A percentile compares a stretch with the other conserved stretches of the same genome.
Conservation (phyloP, 2,329 filamentous ascomycete species). For the Fusarium guadeloupense region DNA sequence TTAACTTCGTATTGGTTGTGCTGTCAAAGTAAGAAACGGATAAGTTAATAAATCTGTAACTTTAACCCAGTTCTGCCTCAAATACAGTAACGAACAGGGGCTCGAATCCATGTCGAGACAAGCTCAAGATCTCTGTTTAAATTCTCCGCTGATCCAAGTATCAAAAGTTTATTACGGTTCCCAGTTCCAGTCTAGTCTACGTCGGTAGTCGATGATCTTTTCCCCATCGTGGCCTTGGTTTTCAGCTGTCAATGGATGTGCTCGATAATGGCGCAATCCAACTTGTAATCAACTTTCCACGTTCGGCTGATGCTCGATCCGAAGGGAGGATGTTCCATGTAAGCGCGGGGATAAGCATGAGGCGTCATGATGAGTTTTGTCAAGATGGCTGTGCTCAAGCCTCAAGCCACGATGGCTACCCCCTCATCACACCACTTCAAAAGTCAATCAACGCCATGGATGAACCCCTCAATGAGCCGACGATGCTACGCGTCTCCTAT, state of each 20-base stretch:
- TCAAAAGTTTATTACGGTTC: background rate
- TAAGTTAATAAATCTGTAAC: too few species aligned
- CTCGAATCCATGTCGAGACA: background rate
- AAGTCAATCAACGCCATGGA: conserved; percentile 5
- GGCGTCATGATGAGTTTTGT: conserved; percentile 19
- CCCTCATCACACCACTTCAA: background rate
- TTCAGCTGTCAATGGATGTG: conserved; percentile 25
- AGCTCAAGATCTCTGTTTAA: background rate
- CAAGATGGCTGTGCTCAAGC: background rate
- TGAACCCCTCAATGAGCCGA: background rate
- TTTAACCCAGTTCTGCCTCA: too few species aligned
- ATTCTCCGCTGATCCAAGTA: background rate
- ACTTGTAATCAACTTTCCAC: background rate
- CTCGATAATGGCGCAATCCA: background rate
- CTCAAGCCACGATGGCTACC: conserved; percentile 2
- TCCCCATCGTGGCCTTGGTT: background rate
- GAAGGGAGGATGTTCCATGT: conserved; percentile 19
- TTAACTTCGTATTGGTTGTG: too few species aligned
- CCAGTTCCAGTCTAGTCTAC: background rate
- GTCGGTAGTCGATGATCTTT: background rate
- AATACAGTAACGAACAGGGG: background rate
- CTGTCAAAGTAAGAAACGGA: too few species aligned
- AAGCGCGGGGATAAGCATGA: conserved; percentile 10
- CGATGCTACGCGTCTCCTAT: conserved; percentile 22
- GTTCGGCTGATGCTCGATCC: background rate